phyloP scores from a whole-genome alignment of 768 basidiomycete species.

The Daedaleopsis sinensis region DNA sequence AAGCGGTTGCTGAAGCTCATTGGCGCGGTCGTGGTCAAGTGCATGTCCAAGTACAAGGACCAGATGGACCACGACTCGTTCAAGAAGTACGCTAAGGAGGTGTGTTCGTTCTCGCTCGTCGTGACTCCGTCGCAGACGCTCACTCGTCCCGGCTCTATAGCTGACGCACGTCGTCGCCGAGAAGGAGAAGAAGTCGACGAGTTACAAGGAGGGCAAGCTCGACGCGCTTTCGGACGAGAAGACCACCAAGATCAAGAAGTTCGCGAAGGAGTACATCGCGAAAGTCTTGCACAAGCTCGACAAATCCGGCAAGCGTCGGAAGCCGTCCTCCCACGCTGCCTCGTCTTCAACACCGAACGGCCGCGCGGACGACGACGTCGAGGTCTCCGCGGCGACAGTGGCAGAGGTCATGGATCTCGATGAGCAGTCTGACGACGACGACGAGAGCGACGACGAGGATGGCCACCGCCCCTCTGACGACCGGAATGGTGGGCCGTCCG shows the following conservation, averaged over 20 bases:
- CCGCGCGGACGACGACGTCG: slow-evolving; percentile 36
- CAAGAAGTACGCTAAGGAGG: slow-evolving; percentile 97
- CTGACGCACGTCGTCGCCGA: slow-evolving; percentile 86
- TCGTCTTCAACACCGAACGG: slow-evolving; percentile 18
- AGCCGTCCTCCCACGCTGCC: slow-evolving; percentile 6
- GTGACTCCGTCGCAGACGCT: neutral
- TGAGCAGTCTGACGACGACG: slow-evolving; percentile 30
- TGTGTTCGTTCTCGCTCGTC: slow-evolving; percentile 35
- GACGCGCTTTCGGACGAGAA: slow-evolving; percentile 88
- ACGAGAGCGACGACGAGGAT: slow-evolving; percentile 15
- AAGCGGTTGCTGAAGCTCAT: slow-evolving; percentile 83
- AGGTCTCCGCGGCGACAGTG: slow-evolving; percentile 36
- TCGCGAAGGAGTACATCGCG: slow-evolving; percentile 86
- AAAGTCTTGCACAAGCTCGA: slow-evolving; percentile 76
- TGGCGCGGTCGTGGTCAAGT: slow-evolving; percentile 87
- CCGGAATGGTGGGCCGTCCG: neutral
- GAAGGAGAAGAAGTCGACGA: slow-evolving; percentile 91
- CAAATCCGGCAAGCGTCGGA: slow-evolving; percentile 41
- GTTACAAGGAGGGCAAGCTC: slow-evolving; percentile 73
- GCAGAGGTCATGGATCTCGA: slow-evolving; percentile 45
- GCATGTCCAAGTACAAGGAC: slow-evolving; percentile 87
- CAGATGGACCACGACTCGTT: slow-evolving; percentile 79
- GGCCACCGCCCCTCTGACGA: neutral
- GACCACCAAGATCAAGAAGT: slow-evolving; percentile 86
- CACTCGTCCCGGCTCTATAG: slow-evolving; percentile 42